These are phyloP conservation scores for Phaeosphaeriaceae sp. DNA, from an alignment of 2,329 filamentous ascomycete species.

Conservation along the genomic window DNA sequence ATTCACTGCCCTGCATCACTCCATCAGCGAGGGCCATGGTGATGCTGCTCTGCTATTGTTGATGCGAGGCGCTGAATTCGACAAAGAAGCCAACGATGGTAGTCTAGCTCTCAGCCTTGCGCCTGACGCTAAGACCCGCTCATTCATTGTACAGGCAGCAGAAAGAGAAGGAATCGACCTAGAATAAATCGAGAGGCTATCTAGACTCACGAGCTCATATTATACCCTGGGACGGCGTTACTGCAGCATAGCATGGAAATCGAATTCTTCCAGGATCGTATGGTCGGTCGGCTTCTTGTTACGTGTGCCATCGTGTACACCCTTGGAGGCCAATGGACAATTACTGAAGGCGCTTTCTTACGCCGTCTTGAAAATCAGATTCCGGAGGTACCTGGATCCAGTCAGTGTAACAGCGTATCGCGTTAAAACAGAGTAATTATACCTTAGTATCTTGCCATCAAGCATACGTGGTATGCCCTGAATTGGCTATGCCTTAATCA, in stretches of 20 bases:
- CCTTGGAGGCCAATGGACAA: too few relatives aligned
- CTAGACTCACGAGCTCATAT: neutral
- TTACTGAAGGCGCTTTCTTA: too few relatives aligned
- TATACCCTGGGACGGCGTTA: constrained; percentile 8
- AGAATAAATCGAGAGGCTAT: constrained; percentile 20
- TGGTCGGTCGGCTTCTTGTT: too few relatives aligned
- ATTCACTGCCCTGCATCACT: constrained; percentile 87
- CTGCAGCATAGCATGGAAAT: constrained; percentile 1
- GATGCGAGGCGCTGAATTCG: constrained; percentile 82
- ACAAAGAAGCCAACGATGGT: constrained; percentile 77
- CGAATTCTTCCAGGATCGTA: neutral
- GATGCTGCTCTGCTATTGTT: constrained; percentile 84
- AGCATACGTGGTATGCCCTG: too few relatives aligned
- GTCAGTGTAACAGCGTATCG: too few relatives aligned
- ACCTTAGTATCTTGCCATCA: too few relatives aligned
- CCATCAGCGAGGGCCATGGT: constrained; percentile 76
- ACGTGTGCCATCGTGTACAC: too few relatives aligned
- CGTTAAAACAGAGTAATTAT: too few relatives aligned
- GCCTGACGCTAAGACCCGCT: constrained; percentile 82
- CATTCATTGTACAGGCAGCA: constrained; percentile 78
- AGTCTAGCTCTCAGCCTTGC: constrained; percentile 78
- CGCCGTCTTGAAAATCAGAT: too few relatives aligned
- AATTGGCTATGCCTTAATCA: too few relatives aligned
- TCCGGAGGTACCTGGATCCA: too few relatives aligned
- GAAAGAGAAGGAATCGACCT: constrained; percentile 84